Conservation (phyloP, 116 monocot genomes). For the Posidonia oceanica region DNA sequence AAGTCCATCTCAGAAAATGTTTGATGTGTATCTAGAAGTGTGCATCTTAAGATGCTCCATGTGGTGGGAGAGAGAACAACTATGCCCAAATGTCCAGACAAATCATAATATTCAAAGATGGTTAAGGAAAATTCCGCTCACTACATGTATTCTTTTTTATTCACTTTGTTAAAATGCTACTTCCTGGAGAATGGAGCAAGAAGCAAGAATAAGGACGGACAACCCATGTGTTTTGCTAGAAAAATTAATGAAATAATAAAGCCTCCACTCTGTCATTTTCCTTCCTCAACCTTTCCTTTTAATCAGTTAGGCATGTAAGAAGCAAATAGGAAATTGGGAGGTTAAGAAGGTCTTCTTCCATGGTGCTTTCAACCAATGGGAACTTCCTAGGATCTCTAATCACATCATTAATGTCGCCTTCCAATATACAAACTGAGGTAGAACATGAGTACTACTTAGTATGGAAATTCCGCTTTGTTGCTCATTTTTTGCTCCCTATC, state of each 20-base stretch:
- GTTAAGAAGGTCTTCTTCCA: not conserved
- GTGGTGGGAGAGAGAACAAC: too few species aligned
- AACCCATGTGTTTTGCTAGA: too few species aligned
- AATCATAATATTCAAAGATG: not conserved
- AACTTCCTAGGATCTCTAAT: not conserved
- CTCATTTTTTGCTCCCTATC: not conserved
- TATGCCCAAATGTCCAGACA: too few species aligned
- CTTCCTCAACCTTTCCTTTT: not conserved
- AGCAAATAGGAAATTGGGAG: not conserved
- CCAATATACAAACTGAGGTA: not conserved
- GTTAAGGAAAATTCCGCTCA: not conserved
- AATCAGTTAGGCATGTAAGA: too few species aligned
- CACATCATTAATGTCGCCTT: not conserved
- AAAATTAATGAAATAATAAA: too few species aligned
- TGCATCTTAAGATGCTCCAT: too few species aligned
- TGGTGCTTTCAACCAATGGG: not conserved
- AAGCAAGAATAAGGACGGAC: not conserved
- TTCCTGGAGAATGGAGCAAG: not conserved
- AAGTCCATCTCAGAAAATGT: too few species aligned
- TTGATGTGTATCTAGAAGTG: too few species aligned
- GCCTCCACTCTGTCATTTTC: not conserved
- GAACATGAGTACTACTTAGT: not conserved
- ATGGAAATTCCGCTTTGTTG: not conserved
- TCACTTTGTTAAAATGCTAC: not conserved
- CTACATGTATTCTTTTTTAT: not conserved